Base-by-base conservation (phyloP, 345 rosid genomes). In the Iberis pinnata region DNA sequence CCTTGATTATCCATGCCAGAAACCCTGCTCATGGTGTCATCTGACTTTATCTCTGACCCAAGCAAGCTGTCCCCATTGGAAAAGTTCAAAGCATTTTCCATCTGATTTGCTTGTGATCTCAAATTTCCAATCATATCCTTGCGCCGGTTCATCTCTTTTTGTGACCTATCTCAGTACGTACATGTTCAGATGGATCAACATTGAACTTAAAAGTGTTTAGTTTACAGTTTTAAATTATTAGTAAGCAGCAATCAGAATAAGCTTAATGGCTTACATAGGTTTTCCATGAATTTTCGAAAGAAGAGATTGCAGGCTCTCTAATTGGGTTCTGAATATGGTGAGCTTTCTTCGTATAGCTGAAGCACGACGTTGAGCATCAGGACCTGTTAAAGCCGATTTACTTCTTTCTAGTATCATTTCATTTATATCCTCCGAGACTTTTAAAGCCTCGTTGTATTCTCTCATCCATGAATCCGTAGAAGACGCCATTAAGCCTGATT, bases 61-160 rank as follows among this genome's bases (percentile, higher is more conserved):
- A 88, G 75, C 77, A 84, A 72, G 80, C 76, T 82, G 49, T 88
- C 96, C 75, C 86, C 77, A 60, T 73, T 80, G 17, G 95, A 81
- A 97, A 92, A 85, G 72, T 83, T 85, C 86, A 92, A 73, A 1
- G 78, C 35, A 62, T 74, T 65, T 45, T 84, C 97, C 95, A 88
- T 85, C 71, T 88, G 95, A 62, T 66, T 83, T 16, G 79, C 83
- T 68, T 80, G 84, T 19, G 84, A 67, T 63, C 85, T 81, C 74
- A 88, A 44, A 72, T 83, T 85, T 20, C 77, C 71, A 43, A 80
- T 70, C 94, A 81, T 78, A 68, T 92, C 98, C 74, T 71, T 88
- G 44, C 98, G 95, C 29, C 88, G 85, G 62, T 92, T 92, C 82
- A 88, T 80, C 80, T 92, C 98, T 70, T 81, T 92, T 68, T 83